Evolutionary conservation across 176 grass and related monocot genomes (phyloP).

Genomic region (Avena eriantha): DNA sequence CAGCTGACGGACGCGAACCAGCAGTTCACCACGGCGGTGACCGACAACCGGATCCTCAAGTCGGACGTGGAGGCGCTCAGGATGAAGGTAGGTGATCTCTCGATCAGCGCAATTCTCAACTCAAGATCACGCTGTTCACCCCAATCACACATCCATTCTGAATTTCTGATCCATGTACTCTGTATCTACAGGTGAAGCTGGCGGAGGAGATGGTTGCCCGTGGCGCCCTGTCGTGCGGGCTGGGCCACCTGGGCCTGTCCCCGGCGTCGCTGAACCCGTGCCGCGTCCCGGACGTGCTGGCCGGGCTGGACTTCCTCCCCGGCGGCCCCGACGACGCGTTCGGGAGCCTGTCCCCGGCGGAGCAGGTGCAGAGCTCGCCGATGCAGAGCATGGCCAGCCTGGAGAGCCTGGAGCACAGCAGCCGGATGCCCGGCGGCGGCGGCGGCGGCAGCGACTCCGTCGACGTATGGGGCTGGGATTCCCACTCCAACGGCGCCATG

Average conservation of each 20-base stretch:
- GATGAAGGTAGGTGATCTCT: conserved; percentile 25
- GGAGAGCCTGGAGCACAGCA: conserved; percentile 55
- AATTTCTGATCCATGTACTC: too few relatives aligned
- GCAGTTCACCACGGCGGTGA: conserved; percentile 69
- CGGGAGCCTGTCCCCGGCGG: conserved; percentile 57
- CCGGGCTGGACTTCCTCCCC: conserved; percentile 59
- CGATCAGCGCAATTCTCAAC: too few relatives aligned
- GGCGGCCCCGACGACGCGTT: conserved; percentile 51
- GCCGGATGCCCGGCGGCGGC: conserved; percentile 38
- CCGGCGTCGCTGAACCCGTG: conserved; percentile 60
- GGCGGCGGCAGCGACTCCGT: conserved; percentile 15
- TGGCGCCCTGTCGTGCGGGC: conserved; percentile 66
- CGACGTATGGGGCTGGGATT: conserved; percentile 61
- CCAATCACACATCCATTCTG: too few relatives aligned
- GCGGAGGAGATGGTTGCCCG: conserved; percentile 90
- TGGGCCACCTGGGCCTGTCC: conserved; percentile 46
- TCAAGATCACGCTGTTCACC: too few relatives aligned
- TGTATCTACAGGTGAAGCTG: conserved; percentile 64
- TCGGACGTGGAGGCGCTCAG: conserved; percentile 83
- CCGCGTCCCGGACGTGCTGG: conserved; percentile 51
- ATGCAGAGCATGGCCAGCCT: conserved; percentile 61
- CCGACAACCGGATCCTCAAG: conserved; percentile 86
- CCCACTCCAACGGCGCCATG: conserved; percentile 48
- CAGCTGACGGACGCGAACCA: conserved; percentile 78
- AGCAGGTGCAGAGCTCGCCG: conserved; percentile 70